phyloP scores from a whole-genome alignment of 2,329 filamentous ascomycete genomes.

The Rosellinia necatrix region DNA sequence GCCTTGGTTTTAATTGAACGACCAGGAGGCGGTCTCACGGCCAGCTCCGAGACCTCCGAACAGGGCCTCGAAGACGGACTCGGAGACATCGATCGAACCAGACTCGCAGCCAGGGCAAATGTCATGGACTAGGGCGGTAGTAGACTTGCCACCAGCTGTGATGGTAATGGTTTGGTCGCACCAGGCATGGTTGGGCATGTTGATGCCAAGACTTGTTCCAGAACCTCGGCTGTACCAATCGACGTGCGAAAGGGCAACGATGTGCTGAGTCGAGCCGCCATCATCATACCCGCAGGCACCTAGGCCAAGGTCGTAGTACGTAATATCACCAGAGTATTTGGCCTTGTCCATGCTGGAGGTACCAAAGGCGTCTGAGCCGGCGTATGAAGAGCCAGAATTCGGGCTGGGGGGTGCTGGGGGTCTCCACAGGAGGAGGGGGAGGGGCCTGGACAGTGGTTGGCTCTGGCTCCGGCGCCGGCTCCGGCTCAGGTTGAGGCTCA shows the following conservation, averaged over 20 bases:
- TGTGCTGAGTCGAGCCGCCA: constrained; percentile 57
- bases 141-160: constrained; percentile 56
- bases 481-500: constrained; percentile 30
- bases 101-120: constrained; percentile 75
- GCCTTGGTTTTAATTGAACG: constrained; percentile 12
- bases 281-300: constrained; percentile 71
- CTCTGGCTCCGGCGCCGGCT: too few relatives aligned
- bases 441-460: not conserved
- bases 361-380: constrained; percentile 32
- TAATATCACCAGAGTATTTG: constrained; percentile 65
- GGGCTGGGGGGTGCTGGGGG: constrained; percentile 12
- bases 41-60: constrained; percentile 17
- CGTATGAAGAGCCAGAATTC: constrained; percentile 33
- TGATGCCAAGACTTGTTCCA: constrained; percentile 57
- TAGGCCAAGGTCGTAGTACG: constrained; percentile 72
- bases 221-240: constrained; percentile 55
- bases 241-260: constrained; percentile 69
- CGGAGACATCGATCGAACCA: constrained; percentile 60
- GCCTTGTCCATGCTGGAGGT: constrained; percentile 35
- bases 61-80: constrained; percentile 39
- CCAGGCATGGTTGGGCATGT: constrained; percentile 59
- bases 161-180: constrained; percentile 74
- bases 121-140: constrained; percentile 67
- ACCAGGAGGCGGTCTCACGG: constrained; percentile 37
- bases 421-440: not conserved